Evolutionary conservation across 768 basidiomycete species (phyloP), one percentile per base, ranked within the genome.

Genomic region (Lyophyllum shimeji): DNA sequence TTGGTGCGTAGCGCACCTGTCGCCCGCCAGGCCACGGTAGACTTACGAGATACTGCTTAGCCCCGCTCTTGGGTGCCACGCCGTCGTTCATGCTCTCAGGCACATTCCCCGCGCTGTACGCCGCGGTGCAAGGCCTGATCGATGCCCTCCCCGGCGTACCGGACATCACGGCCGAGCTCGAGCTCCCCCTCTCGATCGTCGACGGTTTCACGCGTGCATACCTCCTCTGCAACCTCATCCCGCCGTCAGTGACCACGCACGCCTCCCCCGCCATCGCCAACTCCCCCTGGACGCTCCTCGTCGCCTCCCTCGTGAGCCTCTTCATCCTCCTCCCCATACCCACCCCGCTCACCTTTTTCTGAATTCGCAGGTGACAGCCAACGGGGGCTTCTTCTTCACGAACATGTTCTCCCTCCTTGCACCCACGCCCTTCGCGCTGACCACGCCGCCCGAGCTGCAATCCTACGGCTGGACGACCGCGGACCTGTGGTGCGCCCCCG

Each of bases 401-500:
- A 89, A 87, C 72, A 74, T 88, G 46, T 82, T 88, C 72, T 87
- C 86, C 34, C 83, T 92, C 71, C 77, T 93, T 40, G 82, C 86
- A 57, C 90, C 93, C 0, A 84, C 85, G 5, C 75, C 87, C 0
- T 76, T 92, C 56, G 65, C 80, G 5, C 69, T 95, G 20, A 76
- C 84, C 31, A 93, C 92, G 0, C 94, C 95, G 1, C 78, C 86
- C 0, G 94, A 95, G 67, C 78, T 97, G 7, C 77, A 78, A 51
- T 81, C 90, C 0, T 88, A 87, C 55, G 95, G 95, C 12, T 96
- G 94, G 94, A 88, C 85, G 42, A 83, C 85, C 21, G 81, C 84
- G 0, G 95, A 96, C 66, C 69, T 94, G 27, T 96, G 94, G 93
- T 83, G 83, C 69, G 92, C 94, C 8, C 86, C 92, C 7, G 71